Evolutionary conservation across 805 yeast genomes (phyloP).

Genomic region (Danielozyma ontarioensis): DNA sequence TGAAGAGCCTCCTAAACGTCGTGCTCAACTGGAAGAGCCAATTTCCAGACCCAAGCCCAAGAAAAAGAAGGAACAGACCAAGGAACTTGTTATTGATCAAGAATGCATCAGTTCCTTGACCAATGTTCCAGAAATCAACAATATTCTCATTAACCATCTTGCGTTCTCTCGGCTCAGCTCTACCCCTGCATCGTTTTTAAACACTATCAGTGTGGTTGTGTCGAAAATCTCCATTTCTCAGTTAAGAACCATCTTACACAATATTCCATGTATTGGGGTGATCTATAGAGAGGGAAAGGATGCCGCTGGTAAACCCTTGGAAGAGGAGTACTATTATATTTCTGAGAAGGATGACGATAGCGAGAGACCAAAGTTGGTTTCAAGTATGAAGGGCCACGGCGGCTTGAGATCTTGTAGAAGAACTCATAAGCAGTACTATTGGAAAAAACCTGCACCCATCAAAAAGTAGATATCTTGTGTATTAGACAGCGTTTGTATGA

Average conservation of each 20-base stretch:
- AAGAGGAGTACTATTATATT: constrained; percentile 88
- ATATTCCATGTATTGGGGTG: constrained; percentile 68
- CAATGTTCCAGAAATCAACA: constrained; percentile 49
- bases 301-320: constrained; percentile 92
- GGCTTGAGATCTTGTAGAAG: constrained; percentile 83
- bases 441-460: constrained; percentile 57
- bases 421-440: constrained; percentile 84
- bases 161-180: constrained; percentile 88
- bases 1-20: constrained; percentile 28
- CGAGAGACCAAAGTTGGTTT: constrained; percentile 65
- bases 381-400: constrained; percentile 75
- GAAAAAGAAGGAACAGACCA: constrained; percentile 4
- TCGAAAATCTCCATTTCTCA: constrained; percentile 40
- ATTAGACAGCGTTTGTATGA: no score
- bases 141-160: constrained; percentile 72
- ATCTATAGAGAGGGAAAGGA: constrained; percentile 89
- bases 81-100: constrained; percentile 18
- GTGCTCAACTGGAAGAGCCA: constrained; percentile 15
- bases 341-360: constrained; percentile 75
- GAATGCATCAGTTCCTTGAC: constrained; percentile 23
- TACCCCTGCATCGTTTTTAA: constrained; percentile 74
- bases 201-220: constrained; percentile 54
- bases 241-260: constrained; percentile 40
- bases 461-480: constrained; percentile 29
- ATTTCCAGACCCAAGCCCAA: constrained; percentile 3